Base-by-base conservation (phyloP, 2,329 filamentous ascomycete genomes). In the Botrytis paeoniae region DNA sequence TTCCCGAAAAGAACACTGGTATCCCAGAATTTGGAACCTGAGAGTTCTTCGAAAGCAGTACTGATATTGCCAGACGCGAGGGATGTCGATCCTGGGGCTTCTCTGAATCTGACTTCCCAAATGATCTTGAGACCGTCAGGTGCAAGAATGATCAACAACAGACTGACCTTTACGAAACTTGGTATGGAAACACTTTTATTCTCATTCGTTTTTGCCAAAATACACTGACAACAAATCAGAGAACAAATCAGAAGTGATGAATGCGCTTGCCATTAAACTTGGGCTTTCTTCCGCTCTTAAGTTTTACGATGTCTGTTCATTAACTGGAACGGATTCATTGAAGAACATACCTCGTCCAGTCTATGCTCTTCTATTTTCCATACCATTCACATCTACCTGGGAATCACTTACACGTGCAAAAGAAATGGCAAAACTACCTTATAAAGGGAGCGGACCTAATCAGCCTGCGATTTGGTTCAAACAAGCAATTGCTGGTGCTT, bases 401-500 rank as follows among this genome's bases (percentile, higher is more conserved):
- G 92, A 97, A 83, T 88, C 86, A 74, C 89, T 91, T 80, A 92
- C 95, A 45, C 82, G 88, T 73, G 85, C 89, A 61, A 95, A 97
- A 84, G 95, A 98, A 83, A 84, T 85, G 69, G 80, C 86, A 37
- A 84, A 84, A 61, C 76, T 84, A 2, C 87, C 89, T 51, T 97
- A 97, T 84, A 80, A 81, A 0, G 92, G 91, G 64, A 85, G 85
- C n/a, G 94, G 94, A 0, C 83, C 86, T 1, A 80, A 79, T 0
- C 93, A 98, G 80, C 91, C 93, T 14, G 93, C 97, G 0, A 80
- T 97, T 12, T 99, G 95, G 96, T 98, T 95, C 86, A 92, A 89
- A 78, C 95, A 98, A 84, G 98, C 95, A 0, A 98, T 98, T 78
- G 89, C 92, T 74, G 97, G 98, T 81, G 94, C 95, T 0, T 98